Conservation (phyloP, 2,329 filamentous ascomycete species). For the Aspergillus ochraceus region DNA sequence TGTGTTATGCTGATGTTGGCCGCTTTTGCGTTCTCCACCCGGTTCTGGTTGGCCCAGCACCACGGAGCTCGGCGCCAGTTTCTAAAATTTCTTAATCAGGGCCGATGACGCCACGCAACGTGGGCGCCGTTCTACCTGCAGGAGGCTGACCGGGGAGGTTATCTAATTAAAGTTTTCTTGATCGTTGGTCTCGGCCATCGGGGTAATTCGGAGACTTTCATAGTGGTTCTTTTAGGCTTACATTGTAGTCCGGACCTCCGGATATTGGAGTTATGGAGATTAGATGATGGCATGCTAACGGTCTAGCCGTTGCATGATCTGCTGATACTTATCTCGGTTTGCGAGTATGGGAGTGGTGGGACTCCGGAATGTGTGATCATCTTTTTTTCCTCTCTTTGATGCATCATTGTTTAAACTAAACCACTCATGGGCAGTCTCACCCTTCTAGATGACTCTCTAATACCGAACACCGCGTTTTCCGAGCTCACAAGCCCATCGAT, state of each 20-base stretch:
- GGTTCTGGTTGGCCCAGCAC: too few species aligned
- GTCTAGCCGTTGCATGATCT: neutral
- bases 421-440: too few species aligned
- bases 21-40: neutral
- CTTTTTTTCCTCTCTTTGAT: too few species aligned
- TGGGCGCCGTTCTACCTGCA: neutral
- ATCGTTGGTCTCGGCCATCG: neutral
- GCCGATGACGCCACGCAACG: neutral
- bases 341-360: too few species aligned
- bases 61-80: neutral
- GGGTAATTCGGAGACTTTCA: neutral
- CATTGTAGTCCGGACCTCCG: neutral
- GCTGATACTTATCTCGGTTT: too few species aligned
- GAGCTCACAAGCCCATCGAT: too few species aligned
- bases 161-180: neutral
- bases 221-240: neutral
- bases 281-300: neutral
- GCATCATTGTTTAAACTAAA: too few species aligned
- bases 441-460: too few species aligned
- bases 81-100: neutral
- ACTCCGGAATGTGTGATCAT: too few species aligned
- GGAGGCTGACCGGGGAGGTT: too few species aligned
- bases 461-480: too few species aligned
- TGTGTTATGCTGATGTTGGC: neutral
- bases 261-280: neutral